A percentile compares a stretch with the other conserved stretches of the same genome.
phyloP scores from a whole-genome alignment of 805 yeast genomes.

The Wickerhamiella vanderwaltii region DNA sequence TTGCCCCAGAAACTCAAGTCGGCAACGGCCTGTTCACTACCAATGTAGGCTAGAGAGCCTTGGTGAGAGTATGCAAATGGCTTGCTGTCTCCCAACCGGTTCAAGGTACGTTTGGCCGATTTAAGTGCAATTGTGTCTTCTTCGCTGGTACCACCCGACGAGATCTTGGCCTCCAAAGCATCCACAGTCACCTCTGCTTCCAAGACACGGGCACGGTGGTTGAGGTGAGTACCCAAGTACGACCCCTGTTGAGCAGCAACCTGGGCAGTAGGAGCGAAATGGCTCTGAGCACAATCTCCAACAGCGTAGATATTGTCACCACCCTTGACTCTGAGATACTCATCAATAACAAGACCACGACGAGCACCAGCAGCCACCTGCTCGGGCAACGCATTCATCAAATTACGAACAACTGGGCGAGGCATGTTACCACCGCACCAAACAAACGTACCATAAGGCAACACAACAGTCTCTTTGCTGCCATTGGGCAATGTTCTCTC shows the following conservation, averaged over 20 bases:
- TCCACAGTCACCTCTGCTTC: slow-evolving; percentile 30
- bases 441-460: slow-evolving; percentile 86
- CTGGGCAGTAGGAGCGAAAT: slow-evolving; percentile 92
- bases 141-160: slow-evolving; percentile 13
- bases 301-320: slow-evolving; percentile 71
- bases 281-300: slow-evolving; percentile 88
- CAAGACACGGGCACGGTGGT: slow-evolving; percentile 34
- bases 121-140: slow-evolving; percentile 17
- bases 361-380: slow-evolving; percentile 67
- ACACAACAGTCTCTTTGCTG: slow-evolving; percentile 41
- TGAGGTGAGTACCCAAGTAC: slow-evolving; percentile 62
- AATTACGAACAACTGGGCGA: slow-evolving; percentile 55
- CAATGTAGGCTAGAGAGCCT: slow-evolving; percentile 91
- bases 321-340: slow-evolving; percentile 71
- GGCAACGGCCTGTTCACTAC: slow-evolving; percentile 84
- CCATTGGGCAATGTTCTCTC: slow-evolving; percentile 58
- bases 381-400: slow-evolving; percentile 52
- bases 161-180: slow-evolving; percentile 28
- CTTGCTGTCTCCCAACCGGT: slow-evolving; percentile 22
- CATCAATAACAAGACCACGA: slow-evolving; percentile 82
- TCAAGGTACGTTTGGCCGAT: slow-evolving; percentile 28
- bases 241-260: slow-evolving; percentile 92
- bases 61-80: slow-evolving; percentile 75
- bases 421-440: slow-evolving; percentile 98
- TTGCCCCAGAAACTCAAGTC: slow-evolving; percentile 58